Evolutionary conservation across 2,329 filamentous ascomycete species (phyloP).

Genomic region (Fusarium sterilihyphosum): DNA sequence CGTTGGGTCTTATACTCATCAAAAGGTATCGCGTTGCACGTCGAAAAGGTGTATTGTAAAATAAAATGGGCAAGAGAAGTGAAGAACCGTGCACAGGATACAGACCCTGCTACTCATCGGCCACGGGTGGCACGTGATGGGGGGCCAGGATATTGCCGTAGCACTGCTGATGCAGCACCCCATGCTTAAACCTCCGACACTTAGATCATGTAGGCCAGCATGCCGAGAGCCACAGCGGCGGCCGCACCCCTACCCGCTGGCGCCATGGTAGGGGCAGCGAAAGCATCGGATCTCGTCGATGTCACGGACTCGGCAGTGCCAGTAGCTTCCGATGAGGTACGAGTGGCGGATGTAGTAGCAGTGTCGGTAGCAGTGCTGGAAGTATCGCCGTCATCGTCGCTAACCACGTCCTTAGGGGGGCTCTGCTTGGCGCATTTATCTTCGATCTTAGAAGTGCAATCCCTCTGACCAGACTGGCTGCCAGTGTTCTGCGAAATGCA

Average conservation of each 20-base stretch:
- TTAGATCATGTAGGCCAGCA: constrained; percentile 64
- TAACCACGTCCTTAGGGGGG: constrained; percentile 49
- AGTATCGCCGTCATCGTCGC: constrained; percentile 32
- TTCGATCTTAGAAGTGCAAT: constrained; percentile 60
- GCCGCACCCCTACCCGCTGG: constrained; percentile 55
- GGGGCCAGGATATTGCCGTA: constrained; percentile 31
- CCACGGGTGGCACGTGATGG: constrained; percentile 25
- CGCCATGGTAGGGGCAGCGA: constrained; percentile 56
- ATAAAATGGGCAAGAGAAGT: constrained; percentile 48
- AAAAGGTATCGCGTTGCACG: constrained; percentile 44
- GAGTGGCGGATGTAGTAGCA: constrained; percentile 37
- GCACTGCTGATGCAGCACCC: constrained; percentile 28
- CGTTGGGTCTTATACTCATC: constrained; percentile 41
- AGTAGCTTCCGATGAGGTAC: constrained; percentile 24
- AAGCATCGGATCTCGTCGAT: constrained; percentile 46
- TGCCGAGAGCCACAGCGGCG: constrained; percentile 60
- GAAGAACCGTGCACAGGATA: constrained; percentile 33
- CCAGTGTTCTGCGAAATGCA: constrained; percentile 58
- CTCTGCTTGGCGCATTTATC: constrained; percentile 55
- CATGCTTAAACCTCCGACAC: constrained; percentile 26
- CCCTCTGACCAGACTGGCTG: constrained; percentile 55
- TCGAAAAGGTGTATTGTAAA: constrained; percentile 46
- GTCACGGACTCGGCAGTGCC: constrained; percentile 44
- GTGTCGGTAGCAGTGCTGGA: constrained; percentile 42
- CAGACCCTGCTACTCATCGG: constrained; percentile 14